Conservation (phyloP, 495 filamentous ascomycete genomes). For the Neurospora sp. region DNA sequence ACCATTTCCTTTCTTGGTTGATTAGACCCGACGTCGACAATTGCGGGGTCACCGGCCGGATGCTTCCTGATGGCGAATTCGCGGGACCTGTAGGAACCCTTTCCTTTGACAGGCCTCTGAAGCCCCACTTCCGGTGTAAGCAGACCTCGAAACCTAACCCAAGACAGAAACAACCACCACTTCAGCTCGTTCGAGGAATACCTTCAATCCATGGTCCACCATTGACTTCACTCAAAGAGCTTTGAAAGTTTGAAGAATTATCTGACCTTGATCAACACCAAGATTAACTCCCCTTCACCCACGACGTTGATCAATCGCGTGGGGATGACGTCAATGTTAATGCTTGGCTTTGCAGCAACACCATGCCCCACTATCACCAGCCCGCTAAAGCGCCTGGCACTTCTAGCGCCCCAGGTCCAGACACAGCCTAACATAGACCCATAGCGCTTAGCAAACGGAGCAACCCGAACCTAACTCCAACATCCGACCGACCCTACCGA, state of each 20-base stretch:
- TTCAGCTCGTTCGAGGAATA: neutral
- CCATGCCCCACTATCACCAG: neutral
- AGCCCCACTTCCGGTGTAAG: neutral
- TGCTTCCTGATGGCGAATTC: neutral
- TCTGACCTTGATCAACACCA: neutral
- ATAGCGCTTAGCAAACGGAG: neutral
- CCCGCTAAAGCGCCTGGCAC: neutral
- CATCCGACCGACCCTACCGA: neutral
- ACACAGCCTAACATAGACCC: neutral
- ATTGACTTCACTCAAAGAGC: neutral
- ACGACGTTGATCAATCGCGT: neutral
- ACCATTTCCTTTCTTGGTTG: conserved; percentile 1
- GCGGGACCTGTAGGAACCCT: neutral
- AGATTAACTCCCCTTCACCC: too few relatives aligned
- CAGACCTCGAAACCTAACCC: neutral
- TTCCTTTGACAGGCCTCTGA: neutral
- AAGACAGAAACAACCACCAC: neutral
- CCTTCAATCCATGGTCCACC: neutral
- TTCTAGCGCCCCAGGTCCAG: neutral
- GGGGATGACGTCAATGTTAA: neutral
- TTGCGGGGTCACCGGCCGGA: conserved; percentile 5
- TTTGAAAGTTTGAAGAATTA: too few relatives aligned
- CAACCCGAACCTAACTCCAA: too few relatives aligned
- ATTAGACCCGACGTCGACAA: neutral
- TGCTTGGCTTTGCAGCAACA: neutral